phyloP scores from a whole-genome alignment of 2,329 filamentous ascomycete genomes.

The Calonectria crousiana region DNA sequence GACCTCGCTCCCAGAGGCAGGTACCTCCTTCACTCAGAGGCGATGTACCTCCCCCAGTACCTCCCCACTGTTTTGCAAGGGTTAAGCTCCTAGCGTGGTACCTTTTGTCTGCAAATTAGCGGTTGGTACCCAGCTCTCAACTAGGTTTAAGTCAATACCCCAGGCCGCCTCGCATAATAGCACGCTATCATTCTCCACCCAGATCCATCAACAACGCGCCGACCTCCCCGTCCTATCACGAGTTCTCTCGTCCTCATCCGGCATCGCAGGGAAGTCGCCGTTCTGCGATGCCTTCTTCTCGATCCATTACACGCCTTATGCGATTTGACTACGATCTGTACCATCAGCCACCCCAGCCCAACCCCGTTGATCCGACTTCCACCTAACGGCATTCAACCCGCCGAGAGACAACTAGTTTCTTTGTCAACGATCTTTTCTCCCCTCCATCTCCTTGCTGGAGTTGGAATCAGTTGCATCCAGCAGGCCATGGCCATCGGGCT shows the following conservation, averaged over 20 bases:
- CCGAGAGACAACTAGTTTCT: not conserved
- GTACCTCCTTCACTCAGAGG: not conserved
- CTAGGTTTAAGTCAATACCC: slow-evolving; percentile 11
- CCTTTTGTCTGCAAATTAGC: not conserved
- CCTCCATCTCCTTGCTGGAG: not conserved
- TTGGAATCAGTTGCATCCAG: not conserved
- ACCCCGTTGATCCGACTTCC: not conserved
- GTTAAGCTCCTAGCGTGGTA: not conserved
- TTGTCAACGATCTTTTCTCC: not conserved
- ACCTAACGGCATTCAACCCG: not conserved
- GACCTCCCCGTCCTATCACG: slow-evolving; percentile 27
- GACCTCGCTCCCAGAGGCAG: not conserved
- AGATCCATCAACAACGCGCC: slow-evolving; percentile 23
- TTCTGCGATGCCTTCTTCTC: slow-evolving; percentile 40
- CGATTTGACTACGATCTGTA: slow-evolving; percentile 17
- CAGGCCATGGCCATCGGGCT: slow-evolving; percentile 42
- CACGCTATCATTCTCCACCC: slow-evolving; percentile 17
- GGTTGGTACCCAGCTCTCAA: not conserved
- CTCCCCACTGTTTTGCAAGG: not conserved
- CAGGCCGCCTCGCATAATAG: slow-evolving; percentile 10
- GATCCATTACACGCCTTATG: slow-evolving; percentile 22
- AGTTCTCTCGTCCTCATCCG: slow-evolving; percentile 24
- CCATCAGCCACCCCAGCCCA: not conserved
- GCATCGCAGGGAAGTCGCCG: slow-evolving; percentile 26
- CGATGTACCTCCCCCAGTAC: not conserved